These are phyloP conservation scores for Nigrospora osmanthi DNA, from an alignment of 2,329 filamentous ascomycete genomes.

Conservation along the genomic window DNA sequence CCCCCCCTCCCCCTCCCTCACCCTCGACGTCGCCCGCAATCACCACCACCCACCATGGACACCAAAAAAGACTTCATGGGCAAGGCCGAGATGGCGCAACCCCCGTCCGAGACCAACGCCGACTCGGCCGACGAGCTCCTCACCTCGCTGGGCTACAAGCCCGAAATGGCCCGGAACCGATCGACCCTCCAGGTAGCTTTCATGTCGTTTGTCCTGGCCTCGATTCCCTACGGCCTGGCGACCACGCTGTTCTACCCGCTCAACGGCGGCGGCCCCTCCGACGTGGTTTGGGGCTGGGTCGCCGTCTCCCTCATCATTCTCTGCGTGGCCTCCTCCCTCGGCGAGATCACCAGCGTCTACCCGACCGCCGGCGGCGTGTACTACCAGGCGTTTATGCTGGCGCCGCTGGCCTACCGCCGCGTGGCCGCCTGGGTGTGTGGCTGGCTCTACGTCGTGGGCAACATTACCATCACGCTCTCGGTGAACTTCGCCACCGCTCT, in stretches of 20 bases:
- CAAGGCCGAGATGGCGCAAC: constrained; percentile 2
- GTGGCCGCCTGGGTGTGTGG: constrained; percentile 65
- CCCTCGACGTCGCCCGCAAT: too few relatives aligned
- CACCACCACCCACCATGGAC: constrained; percentile 2
- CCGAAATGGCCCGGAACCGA: constrained; percentile 55
- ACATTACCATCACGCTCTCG: constrained; percentile 76
- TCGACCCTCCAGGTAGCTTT: constrained; percentile 64
- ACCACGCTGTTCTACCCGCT: constrained; percentile 64
- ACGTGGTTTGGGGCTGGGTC: constrained; percentile 69
- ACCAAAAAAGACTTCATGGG: constrained; percentile 1
- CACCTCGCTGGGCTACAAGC: constrained; percentile 57
- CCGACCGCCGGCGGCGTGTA: constrained; percentile 74
- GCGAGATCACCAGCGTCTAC: constrained; percentile 69
- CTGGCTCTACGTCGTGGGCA: constrained; percentile 71
- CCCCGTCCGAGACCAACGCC: constrained; percentile 21
- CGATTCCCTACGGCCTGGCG: constrained; percentile 65
- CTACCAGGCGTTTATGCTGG: constrained; percentile 72
- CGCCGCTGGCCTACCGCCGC: constrained; percentile 50
- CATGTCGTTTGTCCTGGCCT: constrained; percentile 70
- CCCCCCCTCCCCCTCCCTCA: too few relatives aligned
- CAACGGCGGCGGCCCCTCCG: constrained; percentile 56
- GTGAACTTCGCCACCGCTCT: constrained; percentile 75
- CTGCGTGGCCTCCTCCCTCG: constrained; percentile 62
- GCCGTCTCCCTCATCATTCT: constrained; percentile 61
- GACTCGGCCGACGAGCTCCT: constrained; percentile 54